Evolutionary conservation across 2,329 filamentous ascomycete species (phyloP).

Genomic region (Colletotrichum sp.): DNA sequence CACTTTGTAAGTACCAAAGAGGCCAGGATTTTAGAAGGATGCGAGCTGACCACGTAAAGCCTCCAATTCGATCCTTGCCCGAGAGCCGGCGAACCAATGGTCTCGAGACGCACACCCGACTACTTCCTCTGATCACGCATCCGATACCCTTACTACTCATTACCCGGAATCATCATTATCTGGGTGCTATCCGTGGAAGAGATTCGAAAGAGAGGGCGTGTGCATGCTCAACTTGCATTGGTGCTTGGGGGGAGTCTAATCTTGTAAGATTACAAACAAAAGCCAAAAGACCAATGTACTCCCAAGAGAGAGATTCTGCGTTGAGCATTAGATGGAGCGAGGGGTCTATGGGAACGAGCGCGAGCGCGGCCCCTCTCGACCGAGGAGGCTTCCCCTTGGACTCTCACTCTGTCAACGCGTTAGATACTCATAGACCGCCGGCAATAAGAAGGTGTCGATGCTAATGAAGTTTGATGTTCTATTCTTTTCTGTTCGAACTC

Average conservation of each 20-base stretch:
- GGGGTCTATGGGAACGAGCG: neutral
- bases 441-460: constrained; percentile 19
- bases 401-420: neutral
- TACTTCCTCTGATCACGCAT: constrained; percentile 84
- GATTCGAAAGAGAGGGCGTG: constrained; percentile 17
- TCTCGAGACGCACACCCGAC: constrained; percentile 95
- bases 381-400: neutral
- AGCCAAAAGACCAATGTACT: constrained; percentile 20
- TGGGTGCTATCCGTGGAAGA: constrained; percentile 1
- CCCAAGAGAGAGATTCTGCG: constrained; percentile 20
- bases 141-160: constrained; percentile 15
- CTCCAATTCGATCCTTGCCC: constrained; percentile 99
- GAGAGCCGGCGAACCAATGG: constrained; percentile 97
- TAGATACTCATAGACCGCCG: constrained; percentile 22
- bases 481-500: neutral
- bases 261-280: constrained; percentile 20
- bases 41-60: constrained; percentile 57
- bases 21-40: neutral
- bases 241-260: constrained; percentile 17
- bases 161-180: neutral
- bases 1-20: constrained; percentile 77
- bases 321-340: constrained; percentile 12
- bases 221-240: constrained; percentile 21
- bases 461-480: constrained; percentile 15
- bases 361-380: neutral